A percentile compares a stretch with the other conserved stretches of the same genome.
These are phyloP conservation scores for Aegilops sharonensis DNA, from an alignment of 176 grass and related monocot species.

Conservation along the genomic window DNA sequence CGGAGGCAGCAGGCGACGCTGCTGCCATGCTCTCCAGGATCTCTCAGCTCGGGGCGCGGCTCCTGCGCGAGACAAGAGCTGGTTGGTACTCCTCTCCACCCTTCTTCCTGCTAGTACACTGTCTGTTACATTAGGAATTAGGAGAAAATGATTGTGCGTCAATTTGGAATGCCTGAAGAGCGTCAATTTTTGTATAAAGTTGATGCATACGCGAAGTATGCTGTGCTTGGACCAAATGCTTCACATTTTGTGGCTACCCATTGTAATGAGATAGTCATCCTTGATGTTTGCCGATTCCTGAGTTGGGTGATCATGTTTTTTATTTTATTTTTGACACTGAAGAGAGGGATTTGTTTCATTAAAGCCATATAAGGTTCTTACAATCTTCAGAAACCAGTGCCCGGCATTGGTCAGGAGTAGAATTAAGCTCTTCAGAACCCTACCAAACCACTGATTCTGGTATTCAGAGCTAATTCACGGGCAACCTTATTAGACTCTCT, in stretches of 20 bases:
- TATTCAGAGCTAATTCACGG: neutral
- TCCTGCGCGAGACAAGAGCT: slow-evolving; percentile 29
- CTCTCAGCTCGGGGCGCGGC: slow-evolving; percentile 39
- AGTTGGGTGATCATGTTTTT: neutral
- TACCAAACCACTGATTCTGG: neutral
- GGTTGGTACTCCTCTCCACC: slow-evolving; percentile 23
- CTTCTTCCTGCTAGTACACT: neutral
- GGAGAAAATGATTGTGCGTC: neutral
- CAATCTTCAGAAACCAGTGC: neutral
- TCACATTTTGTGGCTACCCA: neutral
- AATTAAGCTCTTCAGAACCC: neutral
- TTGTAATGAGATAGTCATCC: neutral
- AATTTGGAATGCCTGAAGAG: neutral
- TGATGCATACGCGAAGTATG: neutral
- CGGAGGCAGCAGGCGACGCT: neutral
- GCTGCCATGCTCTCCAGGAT: slow-evolving; percentile 46
- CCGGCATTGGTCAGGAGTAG: neutral
- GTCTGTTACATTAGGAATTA: neutral
- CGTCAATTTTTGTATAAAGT: neutral
- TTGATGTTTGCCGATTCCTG: neutral
- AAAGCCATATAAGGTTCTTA: too few species aligned
- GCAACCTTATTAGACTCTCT: neutral
- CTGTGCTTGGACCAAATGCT: neutral
- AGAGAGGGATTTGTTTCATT: too few species aligned
- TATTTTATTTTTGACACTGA: too few species aligned